Percentiles rank a stretch among this genome's conserved stretches.
phyloP scores from a whole-genome alignment of 495 filamentous ascomycete species.

The Bacidia gigantensis region DNA sequence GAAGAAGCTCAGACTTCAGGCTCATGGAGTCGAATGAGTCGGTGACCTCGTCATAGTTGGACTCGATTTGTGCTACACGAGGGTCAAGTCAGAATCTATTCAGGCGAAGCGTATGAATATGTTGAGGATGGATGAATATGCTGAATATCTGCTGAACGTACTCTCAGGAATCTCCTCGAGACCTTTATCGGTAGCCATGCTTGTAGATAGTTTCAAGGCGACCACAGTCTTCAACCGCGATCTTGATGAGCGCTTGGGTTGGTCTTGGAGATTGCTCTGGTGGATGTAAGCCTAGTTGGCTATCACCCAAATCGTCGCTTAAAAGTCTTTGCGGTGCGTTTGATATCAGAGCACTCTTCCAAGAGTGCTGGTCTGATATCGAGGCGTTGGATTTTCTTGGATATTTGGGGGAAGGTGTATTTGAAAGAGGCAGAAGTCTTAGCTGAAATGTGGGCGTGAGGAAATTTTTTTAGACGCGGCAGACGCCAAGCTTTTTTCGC shows the following conservation, averaged over 20 bases:
- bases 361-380: constrained; percentile 2
- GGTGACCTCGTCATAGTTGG: constrained; percentile 99
- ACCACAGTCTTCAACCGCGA: constrained; percentile 61
- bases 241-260: constrained; percentile 27
- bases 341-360: constrained; percentile 9
- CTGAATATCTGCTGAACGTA: constrained; percentile 31
- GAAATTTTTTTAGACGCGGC: neutral
- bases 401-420: neutral
- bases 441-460: neutral
- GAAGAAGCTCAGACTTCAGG: constrained; percentile 89
- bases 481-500: neutral
- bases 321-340: neutral
- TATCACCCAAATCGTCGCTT: constrained; percentile 5
- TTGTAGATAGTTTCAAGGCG: constrained; percentile 50
- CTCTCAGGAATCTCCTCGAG: constrained; percentile 90
- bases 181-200: constrained; percentile 93
- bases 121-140: constrained; percentile 10
- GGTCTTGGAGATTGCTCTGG: constrained; percentile 39
- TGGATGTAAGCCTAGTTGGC: constrained; percentile 18
- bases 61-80: constrained; percentile 84
- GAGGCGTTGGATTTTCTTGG: neutral
- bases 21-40: constrained; percentile 98
- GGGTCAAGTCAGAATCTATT: constrained; percentile 15
- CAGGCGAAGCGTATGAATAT: constrained; percentile 16
- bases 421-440: neutral